These are phyloP conservation scores for Globisporangium mamillatum DNA, from an alignment of 352 stramenopile species.

Conservation along the genomic window DNA sequence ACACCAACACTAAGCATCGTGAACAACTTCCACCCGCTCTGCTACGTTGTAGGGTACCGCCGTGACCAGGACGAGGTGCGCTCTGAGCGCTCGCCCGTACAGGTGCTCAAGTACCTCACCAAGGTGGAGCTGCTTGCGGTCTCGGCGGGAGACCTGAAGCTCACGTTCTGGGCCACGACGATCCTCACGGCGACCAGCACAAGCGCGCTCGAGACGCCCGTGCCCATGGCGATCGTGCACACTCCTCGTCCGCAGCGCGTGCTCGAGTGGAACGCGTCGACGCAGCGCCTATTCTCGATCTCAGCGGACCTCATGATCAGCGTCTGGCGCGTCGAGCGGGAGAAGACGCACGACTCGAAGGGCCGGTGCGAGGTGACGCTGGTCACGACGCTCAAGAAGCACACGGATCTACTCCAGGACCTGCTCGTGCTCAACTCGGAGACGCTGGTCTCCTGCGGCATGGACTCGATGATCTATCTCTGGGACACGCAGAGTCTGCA, in stretches of 20 bases:
- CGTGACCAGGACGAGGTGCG: constrained; percentile 74
- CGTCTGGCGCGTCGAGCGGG: constrained; percentile 51
- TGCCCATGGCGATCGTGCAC: constrained; percentile 62
- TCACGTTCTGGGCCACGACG: constrained; percentile 70
- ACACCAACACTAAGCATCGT: constrained; percentile 42
- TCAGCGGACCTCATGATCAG: constrained; percentile 68
- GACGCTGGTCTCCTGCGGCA: constrained; percentile 65
- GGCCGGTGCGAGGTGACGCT: constrained; percentile 53
- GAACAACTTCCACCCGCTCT: constrained; percentile 75
- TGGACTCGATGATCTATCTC: constrained; percentile 73
- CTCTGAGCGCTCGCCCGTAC: constrained; percentile 71
- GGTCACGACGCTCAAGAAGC: constrained; percentile 55
- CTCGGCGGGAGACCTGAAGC: constrained; percentile 69
- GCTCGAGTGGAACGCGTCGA: constrained; percentile 60
- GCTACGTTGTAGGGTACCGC: constrained; percentile 65
- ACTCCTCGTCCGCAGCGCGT: constrained; percentile 67
- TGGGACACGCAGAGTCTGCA: constrained; percentile 62
- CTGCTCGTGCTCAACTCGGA: constrained; percentile 70
- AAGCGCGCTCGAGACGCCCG: constrained; percentile 57
- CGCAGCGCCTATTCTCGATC: constrained; percentile 64
- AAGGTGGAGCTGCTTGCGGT: constrained; percentile 60
- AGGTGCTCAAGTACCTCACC: constrained; percentile 69
- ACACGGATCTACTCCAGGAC: constrained; percentile 72
- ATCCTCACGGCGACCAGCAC: constrained; percentile 60
- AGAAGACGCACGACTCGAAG: constrained; percentile 33